phyloP scores from a whole-genome alignment of 495 filamentous ascomycete species.

The Aspergillus heteromorphus region DNA sequence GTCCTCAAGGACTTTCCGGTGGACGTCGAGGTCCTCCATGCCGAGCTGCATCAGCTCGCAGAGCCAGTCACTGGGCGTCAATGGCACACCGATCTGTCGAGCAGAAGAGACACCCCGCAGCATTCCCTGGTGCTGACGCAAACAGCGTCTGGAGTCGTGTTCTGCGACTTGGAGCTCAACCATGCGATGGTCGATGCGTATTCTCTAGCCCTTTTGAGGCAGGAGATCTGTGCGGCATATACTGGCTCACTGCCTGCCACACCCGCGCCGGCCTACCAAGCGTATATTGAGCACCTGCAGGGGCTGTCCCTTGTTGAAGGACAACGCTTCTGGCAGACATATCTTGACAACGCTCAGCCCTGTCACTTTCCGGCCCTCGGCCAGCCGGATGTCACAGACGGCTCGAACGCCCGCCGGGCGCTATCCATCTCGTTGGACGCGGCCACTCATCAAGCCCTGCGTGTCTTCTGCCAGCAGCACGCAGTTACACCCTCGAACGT shows the following conservation, averaged over 20 bases:
- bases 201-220: constrained; percentile 21
- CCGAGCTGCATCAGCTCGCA: not conserved
- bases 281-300: not conserved
- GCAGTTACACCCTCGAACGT: constrained; percentile 18
- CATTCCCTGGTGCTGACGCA: too few relatives aligned
- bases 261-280: not conserved
- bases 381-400: not conserved
- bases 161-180: constrained; percentile 37
- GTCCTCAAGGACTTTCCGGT: not conserved
- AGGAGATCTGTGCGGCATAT: constrained; percentile 20
- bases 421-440: too few relatives aligned
- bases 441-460: not conserved
- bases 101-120: too few relatives aligned
- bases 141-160: constrained; percentile 26
- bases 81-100: too few relatives aligned
- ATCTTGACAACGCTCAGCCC: not conserved
- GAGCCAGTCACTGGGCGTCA: not conserved
- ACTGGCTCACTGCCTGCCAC: not conserved
- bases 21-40: not conserved
- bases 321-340: not conserved
- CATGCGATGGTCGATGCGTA: constrained; percentile 35
- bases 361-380: not conserved
- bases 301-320: too few relatives aligned
- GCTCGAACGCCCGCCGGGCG: not conserved
- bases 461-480: not conserved